phyloP scores from a whole-genome alignment of 805 yeast species.

The Clavispora santaluciae region DNA sequence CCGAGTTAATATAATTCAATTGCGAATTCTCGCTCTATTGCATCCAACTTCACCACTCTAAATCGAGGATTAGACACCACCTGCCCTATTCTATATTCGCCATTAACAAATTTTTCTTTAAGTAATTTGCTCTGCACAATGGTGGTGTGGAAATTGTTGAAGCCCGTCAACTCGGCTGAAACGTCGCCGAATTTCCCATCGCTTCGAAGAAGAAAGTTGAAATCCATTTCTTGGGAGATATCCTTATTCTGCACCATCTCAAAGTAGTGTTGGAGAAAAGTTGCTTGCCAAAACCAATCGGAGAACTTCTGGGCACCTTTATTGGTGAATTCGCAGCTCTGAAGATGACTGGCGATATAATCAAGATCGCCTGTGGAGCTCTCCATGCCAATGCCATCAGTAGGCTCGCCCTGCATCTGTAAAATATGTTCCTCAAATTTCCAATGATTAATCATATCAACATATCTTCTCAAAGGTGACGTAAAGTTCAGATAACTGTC shows the following conservation, averaged over 20 bases:
- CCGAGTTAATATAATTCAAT: slow-evolving; percentile 9
- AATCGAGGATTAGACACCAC: slow-evolving; percentile 16
- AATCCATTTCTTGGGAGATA: slow-evolving; percentile 17
- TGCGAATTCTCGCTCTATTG: slow-evolving; percentile 30
- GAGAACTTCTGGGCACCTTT: slow-evolving; percentile 23
- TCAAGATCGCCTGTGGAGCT: slow-evolving; percentile 20
- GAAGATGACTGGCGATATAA: slow-evolving; percentile 39
- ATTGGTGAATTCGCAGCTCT: slow-evolving; percentile 38
- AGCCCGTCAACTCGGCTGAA: slow-evolving; percentile 23
- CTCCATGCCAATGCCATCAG: background rate
- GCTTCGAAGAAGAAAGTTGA: slow-evolving; percentile 18
- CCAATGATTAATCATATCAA: slow-evolving; percentile 60
- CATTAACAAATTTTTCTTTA: slow-evolving; percentile 16
- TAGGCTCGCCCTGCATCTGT: background rate
- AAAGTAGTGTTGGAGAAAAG: slow-evolving; percentile 27
- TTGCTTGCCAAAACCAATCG: slow-evolving; percentile 35
- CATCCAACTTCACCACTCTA: slow-evolving; percentile 25
- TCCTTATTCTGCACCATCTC: slow-evolving; percentile 13
- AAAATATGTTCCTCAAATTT: slow-evolving; percentile 37
- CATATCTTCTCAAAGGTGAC: slow-evolving; percentile 31
- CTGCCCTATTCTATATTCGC: slow-evolving; percentile 20
- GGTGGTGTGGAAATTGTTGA: slow-evolving; percentile 19
- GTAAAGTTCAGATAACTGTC: slow-evolving; percentile 68
- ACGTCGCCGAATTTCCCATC: slow-evolving; percentile 26
- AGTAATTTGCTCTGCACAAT: slow-evolving; percentile 19